Evolutionary conservation across 2,329 filamentous ascomycete species (phyloP).

Genomic region (Colletotrichum lini): DNA sequence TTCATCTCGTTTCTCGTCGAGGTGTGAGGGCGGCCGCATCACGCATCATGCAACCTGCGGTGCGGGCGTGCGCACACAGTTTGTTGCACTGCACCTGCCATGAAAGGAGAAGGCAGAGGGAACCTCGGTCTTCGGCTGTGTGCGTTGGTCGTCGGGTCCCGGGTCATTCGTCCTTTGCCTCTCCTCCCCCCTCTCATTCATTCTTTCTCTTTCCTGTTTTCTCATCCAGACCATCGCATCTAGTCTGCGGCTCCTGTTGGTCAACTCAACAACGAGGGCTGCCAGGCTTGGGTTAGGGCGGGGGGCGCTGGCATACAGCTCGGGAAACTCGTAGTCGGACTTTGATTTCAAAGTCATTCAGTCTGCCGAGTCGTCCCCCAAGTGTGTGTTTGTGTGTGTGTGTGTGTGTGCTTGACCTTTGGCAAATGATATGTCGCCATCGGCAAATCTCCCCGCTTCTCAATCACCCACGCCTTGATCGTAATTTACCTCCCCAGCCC

Average conservation of each 20-base stretch:
- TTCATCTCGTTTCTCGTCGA: slow-evolving; percentile 11
- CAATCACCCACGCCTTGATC: slow-evolving; percentile 17
- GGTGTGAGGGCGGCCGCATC: slow-evolving; percentile 16
- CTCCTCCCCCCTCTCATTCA: neutral
- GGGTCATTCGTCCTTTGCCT: slow-evolving; percentile 2
- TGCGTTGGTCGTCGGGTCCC: slow-evolving; percentile 8
- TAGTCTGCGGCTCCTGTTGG: neutral
- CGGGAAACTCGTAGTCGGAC: neutral
- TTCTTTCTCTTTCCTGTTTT: neutral
- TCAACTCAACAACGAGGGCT: neutral
- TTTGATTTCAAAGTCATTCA: neutral
- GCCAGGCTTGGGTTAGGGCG: too few species aligned
- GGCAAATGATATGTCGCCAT: slow-evolving; percentile 26
- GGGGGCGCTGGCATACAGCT: neutral
- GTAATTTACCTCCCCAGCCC: slow-evolving; percentile 4
- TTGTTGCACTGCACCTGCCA: slow-evolving; percentile 37
- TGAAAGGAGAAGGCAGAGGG: slow-evolving; percentile 3
- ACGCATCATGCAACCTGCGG: slow-evolving; percentile 33
- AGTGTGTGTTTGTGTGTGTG: too few species aligned
- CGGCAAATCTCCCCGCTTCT: slow-evolving; percentile 25
- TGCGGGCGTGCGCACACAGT: slow-evolving; percentile 36
- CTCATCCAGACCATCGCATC: neutral
- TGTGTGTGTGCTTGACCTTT: neutral
- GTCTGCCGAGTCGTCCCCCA: neutral
- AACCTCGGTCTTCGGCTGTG: slow-evolving; percentile 7